Conservation (phyloP, 2,329 filamentous ascomycete species). For the Fusarium foetens region DNA sequence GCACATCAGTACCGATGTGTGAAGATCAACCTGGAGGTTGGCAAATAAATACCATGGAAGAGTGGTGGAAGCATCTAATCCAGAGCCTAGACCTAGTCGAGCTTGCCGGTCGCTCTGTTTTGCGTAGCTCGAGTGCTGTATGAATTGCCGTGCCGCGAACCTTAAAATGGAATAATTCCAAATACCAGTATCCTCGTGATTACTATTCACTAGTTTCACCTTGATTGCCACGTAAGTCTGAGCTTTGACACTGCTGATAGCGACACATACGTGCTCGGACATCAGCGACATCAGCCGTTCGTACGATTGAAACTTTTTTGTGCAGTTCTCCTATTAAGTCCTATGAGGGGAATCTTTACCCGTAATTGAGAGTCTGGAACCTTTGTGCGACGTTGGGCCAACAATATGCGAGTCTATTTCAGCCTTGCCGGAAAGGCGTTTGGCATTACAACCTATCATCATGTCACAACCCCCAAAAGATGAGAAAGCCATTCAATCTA, state of each 20-base stretch:
- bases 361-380: not conserved
- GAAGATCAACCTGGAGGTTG: not conserved
- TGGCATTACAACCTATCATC: not conserved
- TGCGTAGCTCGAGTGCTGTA: not conserved
- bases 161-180: not conserved
- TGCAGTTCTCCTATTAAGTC: constrained; percentile 3
- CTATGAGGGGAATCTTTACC: not conserved
- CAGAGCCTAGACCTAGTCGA: not conserved
- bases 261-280: not conserved
- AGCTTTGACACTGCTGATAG: not conserved
- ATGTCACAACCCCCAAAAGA: not conserved
- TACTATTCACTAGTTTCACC: not conserved
- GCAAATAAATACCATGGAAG: not conserved
- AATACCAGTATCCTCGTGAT: not conserved
- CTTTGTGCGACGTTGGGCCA: not conserved
- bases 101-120: not conserved
- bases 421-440: not conserved
- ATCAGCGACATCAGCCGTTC: constrained; percentile 47
- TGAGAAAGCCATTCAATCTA: not conserved
- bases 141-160: not conserved
- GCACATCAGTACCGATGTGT: not conserved
- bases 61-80: not conserved
- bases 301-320: constrained; percentile 40
- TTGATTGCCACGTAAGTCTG: not conserved
- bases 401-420: not conserved